A percentile compares a stretch with the other conserved stretches of the same genome.
These are phyloP conservation scores for Kuraishia capsulata DNA, from an alignment of 805 yeast genomes.

Conservation along the genomic window DNA sequence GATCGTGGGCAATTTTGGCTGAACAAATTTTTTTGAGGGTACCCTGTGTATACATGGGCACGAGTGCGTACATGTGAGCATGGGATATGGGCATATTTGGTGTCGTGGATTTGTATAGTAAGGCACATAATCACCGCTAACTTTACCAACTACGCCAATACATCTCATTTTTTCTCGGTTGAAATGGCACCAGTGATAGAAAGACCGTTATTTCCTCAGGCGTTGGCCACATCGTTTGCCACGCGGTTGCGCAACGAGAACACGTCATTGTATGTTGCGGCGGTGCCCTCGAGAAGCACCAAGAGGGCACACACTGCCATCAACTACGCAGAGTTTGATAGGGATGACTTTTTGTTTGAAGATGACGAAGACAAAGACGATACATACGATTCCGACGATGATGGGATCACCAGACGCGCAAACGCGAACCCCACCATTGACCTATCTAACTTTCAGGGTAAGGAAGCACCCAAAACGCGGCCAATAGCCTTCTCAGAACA, in stretches of 20 bases:
- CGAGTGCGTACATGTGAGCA: background rate
- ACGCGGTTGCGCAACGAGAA: slow-evolving; percentile 66
- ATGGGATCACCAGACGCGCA: slow-evolving; percentile 19
- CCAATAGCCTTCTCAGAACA: slow-evolving; percentile 23
- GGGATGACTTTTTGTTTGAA: slow-evolving; percentile 33
- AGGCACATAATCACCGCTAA: no score
- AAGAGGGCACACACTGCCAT: slow-evolving; percentile 63
- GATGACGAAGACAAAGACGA: slow-evolving; percentile 14
- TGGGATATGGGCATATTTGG: no score
- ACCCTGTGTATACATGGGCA: background rate
- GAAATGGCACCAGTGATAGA: slow-evolving; percentile 9
- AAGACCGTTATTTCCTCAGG: slow-evolving; percentile 54
- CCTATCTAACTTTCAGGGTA: slow-evolving; percentile 24
- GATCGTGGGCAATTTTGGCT: background rate
- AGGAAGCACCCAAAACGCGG: slow-evolving; percentile 30
- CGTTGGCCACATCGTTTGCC: slow-evolving; percentile 64
- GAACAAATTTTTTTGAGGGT: background rate
- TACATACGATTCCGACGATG: slow-evolving; percentile 35
- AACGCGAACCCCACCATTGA: slow-evolving; percentile 3
- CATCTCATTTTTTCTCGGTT: no score
- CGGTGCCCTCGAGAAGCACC: slow-evolving; percentile 69
- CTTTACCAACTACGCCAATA: no score
- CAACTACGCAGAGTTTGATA: slow-evolving; percentile 80
- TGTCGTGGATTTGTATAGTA: no score
- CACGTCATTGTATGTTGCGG: slow-evolving; percentile 63